A percentile compares a stretch with the other conserved stretches of the same genome.
Conservation (phyloP, 148 eudicot genomes). For the Drosera capensis region DNA sequence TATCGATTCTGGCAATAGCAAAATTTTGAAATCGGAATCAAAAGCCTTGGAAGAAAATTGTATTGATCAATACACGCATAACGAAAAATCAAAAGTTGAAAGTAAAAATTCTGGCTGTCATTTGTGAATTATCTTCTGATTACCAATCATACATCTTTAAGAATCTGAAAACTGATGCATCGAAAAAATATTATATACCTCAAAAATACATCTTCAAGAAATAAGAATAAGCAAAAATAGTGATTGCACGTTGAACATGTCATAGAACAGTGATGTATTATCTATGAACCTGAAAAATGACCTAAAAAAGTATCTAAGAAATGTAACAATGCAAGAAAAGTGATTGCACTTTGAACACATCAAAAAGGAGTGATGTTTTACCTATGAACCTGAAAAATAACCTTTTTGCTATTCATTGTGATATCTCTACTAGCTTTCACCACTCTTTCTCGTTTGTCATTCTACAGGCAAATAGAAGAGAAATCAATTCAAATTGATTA, state of each 20-base stretch:
- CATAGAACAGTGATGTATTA: slow-evolving; percentile 10
- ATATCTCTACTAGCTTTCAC: slow-evolving; percentile 98
- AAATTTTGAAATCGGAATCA: background rate
- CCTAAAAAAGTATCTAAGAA: background rate
- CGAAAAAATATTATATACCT: no score
- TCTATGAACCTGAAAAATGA: slow-evolving; percentile 98
- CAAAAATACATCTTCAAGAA: background rate
- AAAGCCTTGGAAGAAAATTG: background rate
- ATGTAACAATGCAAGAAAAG: background rate
- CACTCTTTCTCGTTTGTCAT: slow-evolving; percentile 88
- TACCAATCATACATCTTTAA: no score
- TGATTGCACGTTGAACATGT: background rate
- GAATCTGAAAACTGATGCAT: no score
- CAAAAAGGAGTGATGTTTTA: slow-evolving; percentile 10
- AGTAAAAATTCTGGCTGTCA: no score
- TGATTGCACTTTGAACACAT: background rate
- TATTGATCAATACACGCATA: no score
- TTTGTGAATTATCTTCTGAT: no score
- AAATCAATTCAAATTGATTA: no score
- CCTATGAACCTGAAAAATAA: slow-evolving; percentile 99
- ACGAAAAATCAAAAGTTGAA: no score
- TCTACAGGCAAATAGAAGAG: no score
- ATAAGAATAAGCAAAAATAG: background rate
- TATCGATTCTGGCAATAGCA: slow-evolving; percentile 49
- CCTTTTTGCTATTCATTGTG: slow-evolving; percentile 95